Conservation (phyloP, 1,284 basidiomycete species). For the Irpex sp. region DNA sequence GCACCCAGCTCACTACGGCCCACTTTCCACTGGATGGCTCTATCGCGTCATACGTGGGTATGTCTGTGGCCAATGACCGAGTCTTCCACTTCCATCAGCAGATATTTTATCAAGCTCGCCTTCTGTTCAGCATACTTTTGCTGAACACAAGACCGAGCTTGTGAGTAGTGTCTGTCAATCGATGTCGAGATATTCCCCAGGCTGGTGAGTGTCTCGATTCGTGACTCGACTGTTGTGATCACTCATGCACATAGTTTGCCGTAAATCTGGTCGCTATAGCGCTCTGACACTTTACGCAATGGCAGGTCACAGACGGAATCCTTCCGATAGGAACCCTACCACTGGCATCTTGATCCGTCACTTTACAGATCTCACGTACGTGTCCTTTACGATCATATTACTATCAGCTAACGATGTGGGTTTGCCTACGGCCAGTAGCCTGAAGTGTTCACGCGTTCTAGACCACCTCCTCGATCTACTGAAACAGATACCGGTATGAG, state of each 20-base stretch:
- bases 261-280: background rate
- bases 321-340: background rate
- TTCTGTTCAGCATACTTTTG: background rate
- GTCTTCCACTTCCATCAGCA: background rate
- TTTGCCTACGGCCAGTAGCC: background rate
- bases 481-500: background rate
- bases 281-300: background rate
- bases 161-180: too few species aligned
- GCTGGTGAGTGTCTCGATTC: background rate
- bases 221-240: background rate
- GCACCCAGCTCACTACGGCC: background rate
- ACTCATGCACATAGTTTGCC: background rate
- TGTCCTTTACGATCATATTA: background rate
- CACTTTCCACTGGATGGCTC: background rate
- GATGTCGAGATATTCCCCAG: too few species aligned
- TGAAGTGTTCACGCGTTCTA: background rate
- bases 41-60: background rate
- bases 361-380: background rate
- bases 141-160: background rate
- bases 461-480: background rate
- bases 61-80: background rate
- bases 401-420: background rate
- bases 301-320: background rate
- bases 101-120: background rate
- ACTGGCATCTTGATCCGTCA: background rate